A percentile compares a stretch with the other conserved stretches of the same genome.
phyloP scores from a whole-genome alignment of 768 basidiomycete species.

The Jaapia argillacea region DNA sequence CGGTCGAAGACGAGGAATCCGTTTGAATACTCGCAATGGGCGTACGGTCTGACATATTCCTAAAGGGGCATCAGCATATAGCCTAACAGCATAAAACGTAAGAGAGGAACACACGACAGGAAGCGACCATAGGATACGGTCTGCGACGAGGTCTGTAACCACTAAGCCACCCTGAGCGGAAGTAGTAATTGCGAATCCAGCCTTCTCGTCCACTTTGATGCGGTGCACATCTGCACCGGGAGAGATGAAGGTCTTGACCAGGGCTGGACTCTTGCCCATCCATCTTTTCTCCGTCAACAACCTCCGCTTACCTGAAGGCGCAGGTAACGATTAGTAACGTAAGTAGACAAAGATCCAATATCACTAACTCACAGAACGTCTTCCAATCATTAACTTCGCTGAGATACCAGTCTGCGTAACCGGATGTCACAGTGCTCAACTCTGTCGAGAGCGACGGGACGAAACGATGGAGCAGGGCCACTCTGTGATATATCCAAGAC shows the following conservation, averaged over 20 bases:
- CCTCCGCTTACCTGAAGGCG: constrained; percentile 33
- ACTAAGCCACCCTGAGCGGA: constrained; percentile 40
- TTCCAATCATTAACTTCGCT: constrained; percentile 40
- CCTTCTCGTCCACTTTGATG: constrained; percentile 64
- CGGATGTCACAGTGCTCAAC: constrained; percentile 20
- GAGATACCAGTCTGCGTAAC: constrained; percentile 26
- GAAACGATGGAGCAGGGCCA: constrained; percentile 43
- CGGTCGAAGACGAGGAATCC: constrained; percentile 71
- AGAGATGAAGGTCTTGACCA: constrained; percentile 21
- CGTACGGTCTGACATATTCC: constrained; percentile 41
- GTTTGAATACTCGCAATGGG: constrained; percentile 65
- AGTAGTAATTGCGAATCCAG: constrained; percentile 52
- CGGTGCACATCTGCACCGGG: constrained; percentile 44
- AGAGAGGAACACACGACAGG: too few relatives aligned
- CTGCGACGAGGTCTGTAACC: constrained; percentile 44
- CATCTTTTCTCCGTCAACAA: constrained; percentile 39
- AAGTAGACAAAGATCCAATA: background rate
- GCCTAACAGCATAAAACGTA: too few relatives aligned
- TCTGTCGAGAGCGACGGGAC: constrained; percentile 17
- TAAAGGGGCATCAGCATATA: constrained; percentile 16
- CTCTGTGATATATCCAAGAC: constrained; percentile 44
- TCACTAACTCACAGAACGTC: constrained; percentile 39
- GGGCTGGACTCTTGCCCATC: constrained; percentile 39
- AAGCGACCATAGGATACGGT: constrained; percentile 52
- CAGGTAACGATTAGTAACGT: constrained; percentile 5